Evolutionary conservation across 768 basidiomycete species (phyloP), one percentile per base, ranked within the genome.

Genomic region (Dacryopinax primogenitus): DNA sequence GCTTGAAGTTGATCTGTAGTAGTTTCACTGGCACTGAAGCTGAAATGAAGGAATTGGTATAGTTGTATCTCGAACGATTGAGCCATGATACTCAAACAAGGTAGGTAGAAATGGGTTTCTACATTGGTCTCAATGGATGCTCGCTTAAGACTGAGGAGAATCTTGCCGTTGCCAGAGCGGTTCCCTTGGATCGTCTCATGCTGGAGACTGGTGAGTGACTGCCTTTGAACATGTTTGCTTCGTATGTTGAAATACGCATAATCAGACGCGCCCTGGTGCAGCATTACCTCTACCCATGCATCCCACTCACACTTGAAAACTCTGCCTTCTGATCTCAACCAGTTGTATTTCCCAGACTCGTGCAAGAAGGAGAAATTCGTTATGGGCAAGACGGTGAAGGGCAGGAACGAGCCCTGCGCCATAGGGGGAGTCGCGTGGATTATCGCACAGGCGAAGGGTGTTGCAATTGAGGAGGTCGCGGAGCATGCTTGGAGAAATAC

Each of bases 371-470:
- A 88, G 64, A 78, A 79, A 0, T 89, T 86, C 70, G 76, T 79
- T 26, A 68, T 69, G 11, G 86, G 84, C 0, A 82, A 80, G 67
- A 77, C 83, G 1, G 84, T 90, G 44, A 91, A 90, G 74, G 87
- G 88, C 1, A 78, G 90, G 41, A 89, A 86, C 69, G 90, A 92
- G 70, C 88, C 90, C 2, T 76, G 74, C 35, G 76, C 81, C 1
- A 80, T 86, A 26, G 86, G 85, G 4, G 81, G 80, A 28, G 83
- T 91, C 11, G 90, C 87, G 23, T 89, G 86, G 84, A 83, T 88
- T 12, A 76, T 90, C 12, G 79, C 76, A 7, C 64, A 69, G 79
- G 65, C 77, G 2, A 74, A 79, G 35, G 79, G 76, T 1, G 71
- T 81, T 4, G 65, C 81, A 0, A 75, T 87, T 30, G 83, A 86